These are phyloP conservation scores for Pichia exigua DNA, from an alignment of 805 yeast species.

Conservation along the genomic window DNA sequence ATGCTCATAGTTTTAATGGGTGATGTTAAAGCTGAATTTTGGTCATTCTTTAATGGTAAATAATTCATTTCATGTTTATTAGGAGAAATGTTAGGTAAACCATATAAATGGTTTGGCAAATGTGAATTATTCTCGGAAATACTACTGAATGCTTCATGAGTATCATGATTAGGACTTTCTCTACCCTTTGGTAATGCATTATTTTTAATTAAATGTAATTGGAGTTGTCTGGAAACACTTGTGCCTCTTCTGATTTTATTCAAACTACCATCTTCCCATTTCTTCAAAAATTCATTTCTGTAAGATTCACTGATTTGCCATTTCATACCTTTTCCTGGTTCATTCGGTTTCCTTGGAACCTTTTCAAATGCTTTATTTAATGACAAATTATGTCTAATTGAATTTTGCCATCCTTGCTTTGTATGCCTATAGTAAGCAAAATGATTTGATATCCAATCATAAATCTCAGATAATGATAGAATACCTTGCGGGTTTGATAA, in stretches of 20 bases:
- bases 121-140: background rate
- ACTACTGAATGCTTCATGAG: background rate
- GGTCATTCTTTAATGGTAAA: slow-evolving; percentile 12
- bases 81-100: background rate
- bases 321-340: slow-evolving; percentile 98
- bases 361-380: slow-evolving; percentile 96
- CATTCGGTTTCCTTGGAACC: slow-evolving; percentile 90
- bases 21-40: slow-evolving; percentile 8
- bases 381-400: slow-evolving; percentile 90
- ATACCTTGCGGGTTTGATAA: slow-evolving; percentile 82
- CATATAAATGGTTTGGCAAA: background rate
- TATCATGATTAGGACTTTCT: slow-evolving; percentile 9
- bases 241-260: slow-evolving; percentile 73
- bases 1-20: slow-evolving; percentile 14
- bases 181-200: slow-evolving; percentile 42
- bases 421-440: slow-evolving; percentile 89
- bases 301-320: slow-evolving; percentile 92
- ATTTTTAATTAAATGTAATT: slow-evolving; percentile 60
- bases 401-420: slow-evolving; percentile 97
- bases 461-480: slow-evolving; percentile 83
- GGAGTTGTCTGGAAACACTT: slow-evolving; percentile 72
- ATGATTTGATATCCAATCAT: slow-evolving; percentile 79
- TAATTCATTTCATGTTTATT: slow-evolving; percentile 19
- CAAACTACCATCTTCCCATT: slow-evolving; percentile 69
- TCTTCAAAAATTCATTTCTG: slow-evolving; percentile 73